Base-by-base conservation (phyloP, 1,284 basidiomycete genomes). In the Cronartium quercuum region DNA sequence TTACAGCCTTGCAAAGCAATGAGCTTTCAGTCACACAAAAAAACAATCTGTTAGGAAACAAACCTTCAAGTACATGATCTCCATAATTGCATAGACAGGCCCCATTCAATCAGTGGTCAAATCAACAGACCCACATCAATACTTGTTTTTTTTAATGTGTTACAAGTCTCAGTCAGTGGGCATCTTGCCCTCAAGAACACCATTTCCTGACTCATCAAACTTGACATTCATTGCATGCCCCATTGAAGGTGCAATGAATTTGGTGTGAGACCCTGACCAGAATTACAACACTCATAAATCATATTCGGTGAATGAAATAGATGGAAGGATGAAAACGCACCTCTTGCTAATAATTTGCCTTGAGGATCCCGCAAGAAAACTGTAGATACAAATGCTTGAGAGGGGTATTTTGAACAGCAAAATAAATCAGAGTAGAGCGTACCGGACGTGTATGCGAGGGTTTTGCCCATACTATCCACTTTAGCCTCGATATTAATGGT, bases 231-330 rank as follows among this genome's bases (percentile, higher is more conserved):
- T 85, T 85, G 90, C 82, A 79, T 90, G 87, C 3, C 84, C 84
- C 15, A 86, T 85, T 6, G 90, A 90, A 80, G 87, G 90, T 15
- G 90, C 91, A 76, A 94, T 85, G 78, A 91, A 94, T 82, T 95
- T 94, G 6, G 92, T 94, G 80, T 94, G 92, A 13, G 80, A 78
- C 18, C 80, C 80, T 78, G 63, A 1, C 13, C 2, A 55, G 15
- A 77, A 88, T 90, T 91, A 76, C 1, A 6, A 21, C 15, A 66
- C 24, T 6, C 40, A 15, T 18, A 29, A 38, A 40, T 18, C n/a
- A 10, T 18, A 13, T 4, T 38, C 9, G 7, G 42, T 18, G 6
- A 41, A 13, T 13, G 0, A 38, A 13, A 64, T 38, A 40, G 7
- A 35, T 13, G 13, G 12, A 34, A 1, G 9, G 35, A 38, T 21